Percentiles rank a stretch among this genome's conserved stretches.
Evolutionary conservation across 306 rosid species (phyloP).

Genomic region (Cicer chorassanicum): DNA sequence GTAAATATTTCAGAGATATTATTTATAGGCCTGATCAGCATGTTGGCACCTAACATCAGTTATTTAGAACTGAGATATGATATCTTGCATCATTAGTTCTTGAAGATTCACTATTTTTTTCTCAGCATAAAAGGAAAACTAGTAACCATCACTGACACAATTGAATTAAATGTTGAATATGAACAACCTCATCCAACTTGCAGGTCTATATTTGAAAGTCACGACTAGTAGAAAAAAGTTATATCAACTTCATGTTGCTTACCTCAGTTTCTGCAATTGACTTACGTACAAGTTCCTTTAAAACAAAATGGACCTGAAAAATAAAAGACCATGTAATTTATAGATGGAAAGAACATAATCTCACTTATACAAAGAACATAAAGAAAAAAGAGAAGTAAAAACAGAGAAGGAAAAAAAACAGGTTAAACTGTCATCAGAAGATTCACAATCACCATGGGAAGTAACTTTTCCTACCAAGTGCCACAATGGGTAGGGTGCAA

Average conservation of each 20-base stretch:
- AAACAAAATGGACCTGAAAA: constrained; percentile 84
- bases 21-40: constrained; percentile 15
- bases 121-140: constrained; percentile 19
- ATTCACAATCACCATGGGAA: constrained; percentile 1
- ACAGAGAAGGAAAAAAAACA: neutral
- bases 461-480: neutral
- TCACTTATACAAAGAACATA: neutral
- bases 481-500: constrained; percentile 9
- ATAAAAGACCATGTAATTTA: constrained; percentile 34
- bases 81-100: constrained; percentile 17
- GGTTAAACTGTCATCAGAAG: constrained; percentile 24
- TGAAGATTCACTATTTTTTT: constrained; percentile 35
- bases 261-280: constrained; percentile 95
- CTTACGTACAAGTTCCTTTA: constrained; percentile 97
- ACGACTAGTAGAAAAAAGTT: constrained; percentile 19
- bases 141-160: neutral
- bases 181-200: constrained; percentile 21
- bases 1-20: constrained; percentile 14
- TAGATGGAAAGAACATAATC: constrained; percentile 27
- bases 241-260: constrained; percentile 31
- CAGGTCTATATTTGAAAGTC: constrained; percentile 10
- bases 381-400: constrained; percentile 1
- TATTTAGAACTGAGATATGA: constrained; percentile 28
- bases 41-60: constrained; percentile 5
- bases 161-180: constrained; percentile 12